These are phyloP conservation scores for Teratosphaeria epicoccoides DNA, from an alignment of 2,329 filamentous ascomycete species.

Conservation along the genomic window DNA sequence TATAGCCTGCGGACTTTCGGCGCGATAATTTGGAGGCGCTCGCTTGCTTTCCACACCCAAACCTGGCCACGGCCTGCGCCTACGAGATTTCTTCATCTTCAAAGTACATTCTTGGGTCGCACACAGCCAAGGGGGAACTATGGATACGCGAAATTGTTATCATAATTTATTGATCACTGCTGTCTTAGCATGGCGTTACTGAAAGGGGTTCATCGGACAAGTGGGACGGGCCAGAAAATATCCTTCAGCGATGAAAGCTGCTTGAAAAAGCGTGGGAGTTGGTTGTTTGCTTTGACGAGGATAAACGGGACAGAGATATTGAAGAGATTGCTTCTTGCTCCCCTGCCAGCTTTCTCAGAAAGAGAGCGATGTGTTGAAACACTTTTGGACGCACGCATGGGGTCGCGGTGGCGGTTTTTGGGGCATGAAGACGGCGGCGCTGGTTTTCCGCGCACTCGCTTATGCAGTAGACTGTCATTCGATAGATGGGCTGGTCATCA, in stretches of 20 bases:
- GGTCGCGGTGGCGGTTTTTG: not conserved
- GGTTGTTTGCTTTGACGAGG: not conserved
- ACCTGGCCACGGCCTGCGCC: not conserved
- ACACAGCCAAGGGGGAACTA: not conserved
- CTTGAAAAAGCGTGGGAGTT: not conserved
- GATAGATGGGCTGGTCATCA: not conserved
- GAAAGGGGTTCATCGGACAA: not conserved
- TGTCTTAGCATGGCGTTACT: conserved; percentile 1
- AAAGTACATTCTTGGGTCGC: not conserved
- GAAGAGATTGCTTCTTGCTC: not conserved
- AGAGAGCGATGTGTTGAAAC: not conserved
- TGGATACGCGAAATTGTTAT: not conserved
- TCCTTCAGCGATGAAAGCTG: not conserved
- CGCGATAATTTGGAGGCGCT: not conserved
- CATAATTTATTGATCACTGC: not conserved
- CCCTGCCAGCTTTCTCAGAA: not conserved
- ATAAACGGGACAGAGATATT: not conserved
- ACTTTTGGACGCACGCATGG: not conserved
- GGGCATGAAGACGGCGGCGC: not conserved
- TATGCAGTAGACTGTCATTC: not conserved
- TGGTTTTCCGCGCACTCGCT: not conserved
- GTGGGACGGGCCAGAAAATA: not conserved
- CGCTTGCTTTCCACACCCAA: not conserved
- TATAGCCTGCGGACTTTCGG: not conserved
- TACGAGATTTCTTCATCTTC: not conserved